Evolutionary conservation across 2,329 filamentous ascomycete species (phyloP).

Genomic region (Nigrospora sphaerica): DNA sequence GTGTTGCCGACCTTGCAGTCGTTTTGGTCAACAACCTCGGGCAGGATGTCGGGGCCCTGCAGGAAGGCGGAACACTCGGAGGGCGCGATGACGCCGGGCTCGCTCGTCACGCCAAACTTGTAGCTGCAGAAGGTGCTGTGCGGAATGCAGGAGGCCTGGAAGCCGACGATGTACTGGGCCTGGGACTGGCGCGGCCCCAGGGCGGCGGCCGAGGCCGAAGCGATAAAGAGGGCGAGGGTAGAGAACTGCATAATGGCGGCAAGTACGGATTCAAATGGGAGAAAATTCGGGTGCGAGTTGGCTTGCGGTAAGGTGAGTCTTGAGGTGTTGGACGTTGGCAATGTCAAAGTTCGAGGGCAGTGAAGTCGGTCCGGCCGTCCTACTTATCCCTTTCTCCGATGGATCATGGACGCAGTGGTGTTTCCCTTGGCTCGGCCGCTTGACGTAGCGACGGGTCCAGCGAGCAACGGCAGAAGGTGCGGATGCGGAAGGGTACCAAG

Average conservation of each 20-base stretch:
- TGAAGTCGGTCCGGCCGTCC: too few species aligned
- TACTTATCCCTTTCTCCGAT: too few species aligned
- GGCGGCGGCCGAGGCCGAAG: neutral
- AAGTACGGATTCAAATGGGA: too few species aligned
- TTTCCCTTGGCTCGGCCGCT: too few species aligned
- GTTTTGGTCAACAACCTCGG: neutral
- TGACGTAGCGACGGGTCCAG: too few species aligned
- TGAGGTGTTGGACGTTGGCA: too few species aligned
- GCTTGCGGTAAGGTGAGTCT: too few species aligned
- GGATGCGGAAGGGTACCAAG: too few species aligned
- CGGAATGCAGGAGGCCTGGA: constrained; percentile 1
- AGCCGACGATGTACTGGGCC: neutral
- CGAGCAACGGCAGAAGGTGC: too few species aligned
- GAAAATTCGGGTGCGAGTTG: too few species aligned
- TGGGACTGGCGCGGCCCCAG: constrained; percentile 2
- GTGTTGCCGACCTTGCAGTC: neutral
- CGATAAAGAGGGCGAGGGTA: neutral
- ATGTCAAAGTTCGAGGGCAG: too few species aligned
- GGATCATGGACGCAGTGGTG: too few species aligned
- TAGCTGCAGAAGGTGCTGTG: constrained; percentile 2
- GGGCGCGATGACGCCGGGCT: neutral
- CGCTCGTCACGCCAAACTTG: neutral
- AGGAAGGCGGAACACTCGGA: neutral
- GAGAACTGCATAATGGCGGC: neutral
- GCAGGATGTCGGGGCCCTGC: constrained; percentile 1